Evolutionary conservation across 2,329 filamentous ascomycete genomes (phyloP).

Genomic region (Hypoxylon sp.): DNA sequence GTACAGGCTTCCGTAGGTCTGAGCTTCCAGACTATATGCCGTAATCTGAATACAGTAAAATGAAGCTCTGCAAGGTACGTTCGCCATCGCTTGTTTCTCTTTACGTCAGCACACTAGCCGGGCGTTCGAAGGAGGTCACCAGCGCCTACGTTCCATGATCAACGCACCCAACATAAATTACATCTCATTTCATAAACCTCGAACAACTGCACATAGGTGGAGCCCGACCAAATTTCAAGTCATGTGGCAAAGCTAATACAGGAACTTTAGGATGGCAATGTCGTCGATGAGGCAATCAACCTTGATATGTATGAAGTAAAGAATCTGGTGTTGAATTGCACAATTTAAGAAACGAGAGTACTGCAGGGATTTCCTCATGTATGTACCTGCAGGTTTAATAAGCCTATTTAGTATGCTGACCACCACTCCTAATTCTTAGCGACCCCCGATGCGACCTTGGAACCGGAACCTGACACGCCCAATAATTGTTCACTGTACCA

Average conservation of each 20-base stretch:
- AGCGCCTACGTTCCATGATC: constrained; percentile 13
- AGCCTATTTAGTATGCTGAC: constrained; percentile 32
- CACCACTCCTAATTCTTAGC: constrained; percentile 10
- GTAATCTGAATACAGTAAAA: constrained; percentile 10
- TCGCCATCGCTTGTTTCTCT: background rate
- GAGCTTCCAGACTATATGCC: constrained; percentile 1
- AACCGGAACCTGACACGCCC: background rate
- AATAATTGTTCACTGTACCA: constrained; percentile 4
- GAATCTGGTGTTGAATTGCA: constrained; percentile 27
- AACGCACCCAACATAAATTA: constrained; percentile 31
- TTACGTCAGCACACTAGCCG: background rate
- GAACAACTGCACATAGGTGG: constrained; percentile 28
- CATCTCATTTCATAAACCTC: constrained; percentile 37
- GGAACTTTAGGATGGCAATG: constrained; percentile 23
- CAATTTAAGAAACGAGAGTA: constrained; percentile 37
- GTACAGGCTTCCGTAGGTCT: constrained; percentile 24
- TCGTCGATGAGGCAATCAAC: constrained; percentile 11
- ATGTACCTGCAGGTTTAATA: constrained; percentile 39
- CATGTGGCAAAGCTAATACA: constrained; percentile 31
- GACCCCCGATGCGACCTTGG: constrained; percentile 19
- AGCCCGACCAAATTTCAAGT: constrained; percentile 18
- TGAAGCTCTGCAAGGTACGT: constrained; percentile 29
- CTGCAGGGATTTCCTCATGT: constrained; percentile 18
- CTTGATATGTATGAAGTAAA: constrained; percentile 16
- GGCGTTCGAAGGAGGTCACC: background rate